Evolutionary conservation across 805 yeast genomes (phyloP).

Genomic region (Candida caryicola): DNA sequence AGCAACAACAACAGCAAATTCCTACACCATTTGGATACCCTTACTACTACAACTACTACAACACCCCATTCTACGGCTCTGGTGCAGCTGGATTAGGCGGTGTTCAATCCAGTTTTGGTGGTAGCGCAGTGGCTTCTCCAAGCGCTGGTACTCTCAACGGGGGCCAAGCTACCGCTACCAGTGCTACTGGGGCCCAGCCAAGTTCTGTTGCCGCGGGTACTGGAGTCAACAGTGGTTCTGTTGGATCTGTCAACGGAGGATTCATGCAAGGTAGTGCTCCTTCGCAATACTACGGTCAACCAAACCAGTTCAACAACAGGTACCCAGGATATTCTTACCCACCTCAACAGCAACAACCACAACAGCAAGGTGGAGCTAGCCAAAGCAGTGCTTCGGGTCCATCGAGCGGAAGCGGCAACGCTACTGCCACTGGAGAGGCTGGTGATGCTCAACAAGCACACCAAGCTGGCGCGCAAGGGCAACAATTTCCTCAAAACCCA

Average conservation of each 20-base stretch:
- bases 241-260: conserved; percentile 11
- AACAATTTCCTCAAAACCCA: conserved; percentile 25
- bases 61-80: conserved; percentile 39
- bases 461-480: conserved; percentile 18
- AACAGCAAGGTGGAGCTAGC: conserved; percentile 12
- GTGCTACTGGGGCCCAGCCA: conserved; percentile 7
- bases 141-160: conserved; percentile 6
- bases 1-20: conserved; percentile 18
- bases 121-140: conserved; percentile 11
- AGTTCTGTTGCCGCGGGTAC: conserved; percentile 5
- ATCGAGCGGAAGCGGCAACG: conserved; percentile 11
- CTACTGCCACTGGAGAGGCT: conserved; percentile 9
- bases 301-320: conserved; percentile 28
- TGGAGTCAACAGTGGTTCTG: conserved; percentile 4
- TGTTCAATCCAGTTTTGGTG: conserved; percentile 20
- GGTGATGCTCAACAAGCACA: conserved; percentile 13
- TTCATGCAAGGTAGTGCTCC: conserved; percentile 12
- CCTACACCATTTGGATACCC: conserved; percentile 44
- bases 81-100: conserved; percentile 26
- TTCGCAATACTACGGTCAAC: conserved; percentile 28
- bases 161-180: conserved; percentile 12
- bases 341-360: conserved; percentile 27
- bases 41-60: conserved; percentile 41
- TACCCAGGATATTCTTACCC: conserved; percentile 31
- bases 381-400: conserved; percentile 13